Percentiles rank a stretch among this genome's conserved stretches.
Conservation (phyloP, 2,329 filamentous ascomycete genomes). For the Alternaria rosae region DNA sequence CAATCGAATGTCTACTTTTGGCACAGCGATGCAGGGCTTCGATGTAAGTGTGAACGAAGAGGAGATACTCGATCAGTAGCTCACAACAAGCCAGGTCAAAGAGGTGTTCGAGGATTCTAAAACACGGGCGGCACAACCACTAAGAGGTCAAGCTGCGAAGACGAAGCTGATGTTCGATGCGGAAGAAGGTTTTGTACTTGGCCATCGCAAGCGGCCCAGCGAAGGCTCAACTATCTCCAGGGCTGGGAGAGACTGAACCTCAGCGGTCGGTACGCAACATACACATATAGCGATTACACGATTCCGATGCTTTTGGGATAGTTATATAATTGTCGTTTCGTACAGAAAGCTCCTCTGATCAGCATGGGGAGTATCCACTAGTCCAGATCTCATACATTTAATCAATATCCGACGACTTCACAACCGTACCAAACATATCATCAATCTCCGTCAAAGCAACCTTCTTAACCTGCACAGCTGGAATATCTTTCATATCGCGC, state of each 20-base stretch:
- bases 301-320: background rate
- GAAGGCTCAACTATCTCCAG: background rate
- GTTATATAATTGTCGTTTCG: background rate
- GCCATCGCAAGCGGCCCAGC: too few species aligned
- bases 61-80: too few species aligned
- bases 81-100: too few species aligned
- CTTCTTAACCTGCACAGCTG: background rate
- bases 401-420: background rate
- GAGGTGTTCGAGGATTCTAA: too few species aligned
- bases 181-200: too few species aligned
- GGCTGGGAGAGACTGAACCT: background rate
- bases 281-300: background rate
- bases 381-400: background rate
- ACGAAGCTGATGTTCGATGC: too few species aligned
- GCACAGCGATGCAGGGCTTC: too few species aligned
- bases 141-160: too few species aligned
- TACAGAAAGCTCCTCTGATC: background rate
- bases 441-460: background rate
- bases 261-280: background rate
- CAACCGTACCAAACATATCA: background rate
- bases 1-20: too few species aligned
- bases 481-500: background rate
- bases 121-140: too few species aligned
- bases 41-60: too few species aligned
- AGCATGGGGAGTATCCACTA: too few species aligned